Evolutionary conservation across 1,284 basidiomycete species (phyloP).

Genomic region (Chiua sp.): DNA sequence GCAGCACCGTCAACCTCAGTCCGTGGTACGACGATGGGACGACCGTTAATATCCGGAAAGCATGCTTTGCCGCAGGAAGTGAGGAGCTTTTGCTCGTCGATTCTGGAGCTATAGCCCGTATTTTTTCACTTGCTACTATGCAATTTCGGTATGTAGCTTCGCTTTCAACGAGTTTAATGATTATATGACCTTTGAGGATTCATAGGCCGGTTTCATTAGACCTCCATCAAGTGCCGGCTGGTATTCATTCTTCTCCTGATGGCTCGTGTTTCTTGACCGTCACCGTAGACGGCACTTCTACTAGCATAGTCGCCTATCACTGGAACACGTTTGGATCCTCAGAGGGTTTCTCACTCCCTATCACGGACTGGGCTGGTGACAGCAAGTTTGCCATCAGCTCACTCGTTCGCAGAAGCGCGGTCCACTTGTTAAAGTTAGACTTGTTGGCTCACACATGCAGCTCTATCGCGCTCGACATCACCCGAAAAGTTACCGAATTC

Average conservation of each 20-base stretch:
- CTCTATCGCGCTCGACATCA: conserved; percentile 56
- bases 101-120: conserved; percentile 42
- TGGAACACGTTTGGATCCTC: conserved; percentile 61
- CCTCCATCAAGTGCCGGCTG: conserved; percentile 39
- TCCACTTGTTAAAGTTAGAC: conserved; percentile 51
- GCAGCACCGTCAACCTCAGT: conserved; percentile 45
- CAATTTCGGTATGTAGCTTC: conserved; percentile 58
- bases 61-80: conserved; percentile 48
- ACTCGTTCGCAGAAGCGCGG: conserved; percentile 43
- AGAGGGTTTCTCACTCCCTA: conserved; percentile 45
- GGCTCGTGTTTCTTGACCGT: conserved; percentile 55
- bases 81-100: conserved; percentile 60
- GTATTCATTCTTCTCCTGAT: conserved; percentile 54
- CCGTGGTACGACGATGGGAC: conserved; percentile 47
- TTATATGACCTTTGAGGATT: too few relatives aligned
- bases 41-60: conserved; percentile 39
- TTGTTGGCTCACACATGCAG: conserved; percentile 32
- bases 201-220: conserved; percentile 55
- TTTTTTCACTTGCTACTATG: conserved; percentile 57
- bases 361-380: conserved; percentile 34
- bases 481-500: conserved; percentile 58
- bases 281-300: conserved; percentile 27
- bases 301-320: conserved; percentile 50
- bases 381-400: conserved; percentile 47
- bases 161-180: too few relatives aligned